Evolutionary conservation across 495 filamentous ascomycete species (phyloP).

Genomic region (Aspergillus bridgeri): DNA sequence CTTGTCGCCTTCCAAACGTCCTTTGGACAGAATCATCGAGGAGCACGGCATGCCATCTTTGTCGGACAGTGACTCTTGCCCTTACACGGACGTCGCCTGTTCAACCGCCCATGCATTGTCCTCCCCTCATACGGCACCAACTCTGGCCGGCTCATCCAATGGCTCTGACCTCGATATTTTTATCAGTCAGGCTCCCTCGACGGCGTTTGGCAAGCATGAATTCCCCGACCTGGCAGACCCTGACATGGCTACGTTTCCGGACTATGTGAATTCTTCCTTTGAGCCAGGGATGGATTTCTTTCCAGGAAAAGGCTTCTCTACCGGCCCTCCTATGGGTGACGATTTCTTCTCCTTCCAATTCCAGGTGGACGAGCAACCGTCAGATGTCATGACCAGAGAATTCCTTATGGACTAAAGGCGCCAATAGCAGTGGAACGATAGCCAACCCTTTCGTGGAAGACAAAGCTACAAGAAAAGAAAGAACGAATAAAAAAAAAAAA

Average conservation of each 20-base stretch:
- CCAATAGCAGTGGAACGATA: slow-evolving; percentile 13
- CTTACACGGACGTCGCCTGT: slow-evolving; percentile 31
- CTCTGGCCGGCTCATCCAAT: slow-evolving; percentile 36
- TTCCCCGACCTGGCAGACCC: slow-evolving; percentile 28
- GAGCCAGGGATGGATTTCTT: slow-evolving; percentile 34
- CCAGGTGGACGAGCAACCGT: slow-evolving; percentile 27
- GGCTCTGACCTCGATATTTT: slow-evolving; percentile 47
- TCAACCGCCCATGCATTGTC: slow-evolving; percentile 32
- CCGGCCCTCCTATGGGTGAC: slow-evolving; percentile 27
- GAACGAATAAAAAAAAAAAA: slow-evolving; percentile 6
- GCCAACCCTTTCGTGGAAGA: not conserved
- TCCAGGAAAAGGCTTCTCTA: slow-evolving; percentile 33
- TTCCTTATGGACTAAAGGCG: slow-evolving; percentile 25
- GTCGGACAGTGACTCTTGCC: slow-evolving; percentile 26
- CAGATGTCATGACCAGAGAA: slow-evolving; percentile 23
- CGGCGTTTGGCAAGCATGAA: slow-evolving; percentile 31
- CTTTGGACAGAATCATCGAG: slow-evolving; percentile 22
- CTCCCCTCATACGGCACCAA: slow-evolving; percentile 40
- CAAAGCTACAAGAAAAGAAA: slow-evolving; percentile 1
- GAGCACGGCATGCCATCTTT: slow-evolving; percentile 25
- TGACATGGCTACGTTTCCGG: slow-evolving; percentile 31
- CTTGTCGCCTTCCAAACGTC: slow-evolving; percentile 26
- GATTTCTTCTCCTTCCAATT: slow-evolving; percentile 39
- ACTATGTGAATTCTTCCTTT: slow-evolving; percentile 34
- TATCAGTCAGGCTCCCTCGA: slow-evolving; percentile 38